Evolutionary conservation across 1,139 yeast genomes (phyloP).

Genomic region (Torulaspora pretoriensis): DNA sequence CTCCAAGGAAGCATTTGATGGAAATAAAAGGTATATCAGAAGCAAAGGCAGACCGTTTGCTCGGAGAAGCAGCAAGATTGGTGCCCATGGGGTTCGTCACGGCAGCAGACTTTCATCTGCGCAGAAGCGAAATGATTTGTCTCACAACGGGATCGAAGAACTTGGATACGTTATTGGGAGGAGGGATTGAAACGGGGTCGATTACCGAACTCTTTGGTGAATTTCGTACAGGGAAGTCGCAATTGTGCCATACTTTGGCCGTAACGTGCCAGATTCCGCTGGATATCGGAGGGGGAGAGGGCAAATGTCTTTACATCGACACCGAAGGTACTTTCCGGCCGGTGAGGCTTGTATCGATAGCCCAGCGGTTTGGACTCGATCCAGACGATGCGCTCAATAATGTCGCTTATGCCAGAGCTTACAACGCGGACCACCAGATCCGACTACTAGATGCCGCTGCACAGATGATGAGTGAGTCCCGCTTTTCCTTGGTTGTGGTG

Average conservation of each 20-base stretch:
- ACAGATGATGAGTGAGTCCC: slow-evolving; percentile 91
- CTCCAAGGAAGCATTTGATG: slow-evolving; percentile 73
- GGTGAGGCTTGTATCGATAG: slow-evolving; percentile 80
- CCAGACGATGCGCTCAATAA: slow-evolving; percentile 95
- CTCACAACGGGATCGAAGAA: slow-evolving; percentile 94
- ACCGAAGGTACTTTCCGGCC: slow-evolving; percentile 98
- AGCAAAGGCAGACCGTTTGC: slow-evolving; percentile 84
- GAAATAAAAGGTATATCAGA: slow-evolving; percentile 91
- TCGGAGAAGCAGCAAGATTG: slow-evolving; percentile 75
- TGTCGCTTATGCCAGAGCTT: slow-evolving; percentile 96
- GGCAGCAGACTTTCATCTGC: slow-evolving; percentile 88
- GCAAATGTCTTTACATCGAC: slow-evolving; percentile 92
- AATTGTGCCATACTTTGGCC: slow-evolving; percentile 92
- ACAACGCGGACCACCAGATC: slow-evolving; percentile 93
- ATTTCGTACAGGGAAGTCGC: slow-evolving; percentile 96
- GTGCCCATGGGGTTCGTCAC: slow-evolving; percentile 98
- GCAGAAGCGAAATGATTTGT: slow-evolving; percentile 87
- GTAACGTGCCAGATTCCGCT: slow-evolving; percentile 96
- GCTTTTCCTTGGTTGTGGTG: slow-evolving; percentile 77
- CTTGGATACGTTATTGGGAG: slow-evolving; percentile 87
- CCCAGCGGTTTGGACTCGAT: slow-evolving; percentile 85
- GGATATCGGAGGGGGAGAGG: slow-evolving; percentile 99
- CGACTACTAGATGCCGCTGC: slow-evolving; percentile 87
- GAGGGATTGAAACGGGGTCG: slow-evolving; percentile 97
- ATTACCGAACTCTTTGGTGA: slow-evolving; percentile 97